Conservation (phyloP, 495 filamentous ascomycete genomes). For the Chaetomium tenue region DNA sequence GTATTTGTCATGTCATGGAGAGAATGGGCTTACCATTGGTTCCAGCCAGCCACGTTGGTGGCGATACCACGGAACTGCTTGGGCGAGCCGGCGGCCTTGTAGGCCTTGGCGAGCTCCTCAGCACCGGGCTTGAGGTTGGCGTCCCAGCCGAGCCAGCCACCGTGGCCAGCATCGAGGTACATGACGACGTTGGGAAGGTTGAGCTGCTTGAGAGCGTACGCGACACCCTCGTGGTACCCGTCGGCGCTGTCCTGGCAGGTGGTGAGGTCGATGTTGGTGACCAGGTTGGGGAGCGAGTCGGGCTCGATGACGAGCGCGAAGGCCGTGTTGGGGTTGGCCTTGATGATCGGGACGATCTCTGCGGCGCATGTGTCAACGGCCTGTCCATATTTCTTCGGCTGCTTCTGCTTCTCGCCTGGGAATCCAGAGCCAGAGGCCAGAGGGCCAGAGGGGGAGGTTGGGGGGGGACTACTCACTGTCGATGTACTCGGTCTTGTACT, state of each 20-base stretch:
- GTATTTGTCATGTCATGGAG: too few species aligned
- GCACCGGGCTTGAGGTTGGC: conserved; percentile 74
- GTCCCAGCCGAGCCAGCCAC: conserved; percentile 81
- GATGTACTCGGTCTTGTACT: conserved; percentile 70
- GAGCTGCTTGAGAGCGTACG: conserved; percentile 68
- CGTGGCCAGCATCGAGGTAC: conserved; percentile 82
- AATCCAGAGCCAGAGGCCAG: too few species aligned
- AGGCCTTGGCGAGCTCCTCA: conserved; percentile 63
- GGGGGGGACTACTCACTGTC: conserved; percentile 52
- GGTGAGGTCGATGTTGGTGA: conserved; percentile 65
- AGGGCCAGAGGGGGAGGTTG: too few species aligned
- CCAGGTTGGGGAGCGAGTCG: conserved; percentile 76
- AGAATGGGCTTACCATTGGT: conserved; percentile 51
- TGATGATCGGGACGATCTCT: conserved; percentile 57
- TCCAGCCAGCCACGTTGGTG: conserved; percentile 80
- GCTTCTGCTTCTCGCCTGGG: not conserved
- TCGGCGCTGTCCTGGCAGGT: conserved; percentile 62
- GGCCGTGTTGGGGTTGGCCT: conserved; percentile 54
- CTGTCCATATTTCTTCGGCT: conserved; percentile 6
- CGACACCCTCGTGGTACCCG: conserved; percentile 66
- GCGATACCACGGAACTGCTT: conserved; percentile 66
- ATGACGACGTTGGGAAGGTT: conserved; percentile 76
- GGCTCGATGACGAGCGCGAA: conserved; percentile 65
- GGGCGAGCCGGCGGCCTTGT: conserved; percentile 63
- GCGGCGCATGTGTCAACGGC: conserved; percentile 35